phyloP scores from a whole-genome alignment of 352 stramenopile genomes.

The Blastocystis sp. region DNA sequence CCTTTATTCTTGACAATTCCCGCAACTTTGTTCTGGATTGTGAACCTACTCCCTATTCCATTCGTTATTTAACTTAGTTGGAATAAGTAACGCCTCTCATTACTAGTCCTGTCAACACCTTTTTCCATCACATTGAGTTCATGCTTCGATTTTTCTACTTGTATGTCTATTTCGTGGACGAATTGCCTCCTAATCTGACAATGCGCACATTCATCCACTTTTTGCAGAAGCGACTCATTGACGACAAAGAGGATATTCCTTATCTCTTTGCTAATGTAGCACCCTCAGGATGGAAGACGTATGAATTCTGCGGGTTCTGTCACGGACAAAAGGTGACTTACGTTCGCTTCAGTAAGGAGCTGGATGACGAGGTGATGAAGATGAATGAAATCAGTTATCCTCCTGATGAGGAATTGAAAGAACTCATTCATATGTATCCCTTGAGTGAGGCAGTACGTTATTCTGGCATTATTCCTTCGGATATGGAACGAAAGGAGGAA shows the following conservation, averaged over 20 bases:
- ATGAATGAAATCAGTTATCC: constrained; percentile 1
- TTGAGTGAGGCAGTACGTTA: constrained; percentile 2
- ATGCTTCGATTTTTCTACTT: background rate
- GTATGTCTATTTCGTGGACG: constrained; percentile 57
- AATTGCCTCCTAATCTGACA: background rate
- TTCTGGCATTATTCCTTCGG: background rate
- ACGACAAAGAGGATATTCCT: background rate
- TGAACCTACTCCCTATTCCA: background rate
- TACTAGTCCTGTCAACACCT: constrained; percentile 21
- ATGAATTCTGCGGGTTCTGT: constrained; percentile 30
- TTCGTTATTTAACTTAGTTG: constrained; percentile 44
- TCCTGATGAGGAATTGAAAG: background rate
- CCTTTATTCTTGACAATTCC: background rate
- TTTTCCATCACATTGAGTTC: background rate
- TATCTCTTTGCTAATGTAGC: background rate
- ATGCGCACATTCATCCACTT: constrained; percentile 37
- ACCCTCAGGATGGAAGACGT: background rate
- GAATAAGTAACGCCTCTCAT: background rate
- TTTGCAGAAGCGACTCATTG: background rate
- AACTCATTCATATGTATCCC: background rate
- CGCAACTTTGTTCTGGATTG: background rate
- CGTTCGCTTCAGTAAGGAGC: background rate
- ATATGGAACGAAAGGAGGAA: constrained; percentile 27
- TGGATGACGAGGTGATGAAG: constrained; percentile 11
- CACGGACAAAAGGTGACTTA: background rate